Evolutionary conservation across 148 eudicot genomes (phyloP).

Genomic region (Cornus kousa): DNA sequence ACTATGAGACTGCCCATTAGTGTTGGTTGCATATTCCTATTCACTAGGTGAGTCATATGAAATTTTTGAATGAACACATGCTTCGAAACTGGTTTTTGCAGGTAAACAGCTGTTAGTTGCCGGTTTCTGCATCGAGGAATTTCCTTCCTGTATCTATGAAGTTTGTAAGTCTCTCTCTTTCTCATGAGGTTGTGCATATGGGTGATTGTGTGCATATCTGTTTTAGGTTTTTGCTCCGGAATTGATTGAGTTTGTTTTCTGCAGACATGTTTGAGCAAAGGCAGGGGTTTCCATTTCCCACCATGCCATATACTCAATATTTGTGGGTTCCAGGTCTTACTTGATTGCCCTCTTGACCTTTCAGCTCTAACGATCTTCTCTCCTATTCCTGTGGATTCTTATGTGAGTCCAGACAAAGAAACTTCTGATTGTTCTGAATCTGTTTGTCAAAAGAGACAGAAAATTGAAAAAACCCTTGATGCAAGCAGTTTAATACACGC

Average conservation of each 20-base stretch:
- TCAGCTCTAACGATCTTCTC: constrained; percentile 60
- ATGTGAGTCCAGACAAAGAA: constrained; percentile 20
- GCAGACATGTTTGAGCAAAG: constrained; percentile 83
- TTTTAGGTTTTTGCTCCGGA: not conserved
- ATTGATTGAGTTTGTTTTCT: constrained; percentile 9
- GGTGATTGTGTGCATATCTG: not conserved
- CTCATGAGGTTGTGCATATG: not conserved
- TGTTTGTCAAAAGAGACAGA: constrained; percentile 30
- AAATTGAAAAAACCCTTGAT: constrained; percentile 36
- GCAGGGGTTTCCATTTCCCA: constrained; percentile 64
- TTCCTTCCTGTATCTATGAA: constrained; percentile 15
- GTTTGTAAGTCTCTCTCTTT: constrained; percentile 24
- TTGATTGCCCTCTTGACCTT: constrained; percentile 91
- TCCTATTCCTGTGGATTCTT: constrained; percentile 46
- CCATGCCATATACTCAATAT: constrained; percentile 64
- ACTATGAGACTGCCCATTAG: not conserved
- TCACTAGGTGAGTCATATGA: not conserved
- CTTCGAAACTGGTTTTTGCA: constrained; percentile 5
- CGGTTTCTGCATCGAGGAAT: not conserved
- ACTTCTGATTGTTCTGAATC: constrained; percentile 18
- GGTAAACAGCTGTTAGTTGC: constrained; percentile 5
- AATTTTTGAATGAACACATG: not conserved
- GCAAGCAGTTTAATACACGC: constrained; percentile 42
- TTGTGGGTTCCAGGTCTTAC: constrained; percentile 58
- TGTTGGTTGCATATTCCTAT: not conserved